These are phyloP conservation scores for Scleroderma bovista DNA, from an alignment of 768 basidiomycete species.

Conservation along the genomic window DNA sequence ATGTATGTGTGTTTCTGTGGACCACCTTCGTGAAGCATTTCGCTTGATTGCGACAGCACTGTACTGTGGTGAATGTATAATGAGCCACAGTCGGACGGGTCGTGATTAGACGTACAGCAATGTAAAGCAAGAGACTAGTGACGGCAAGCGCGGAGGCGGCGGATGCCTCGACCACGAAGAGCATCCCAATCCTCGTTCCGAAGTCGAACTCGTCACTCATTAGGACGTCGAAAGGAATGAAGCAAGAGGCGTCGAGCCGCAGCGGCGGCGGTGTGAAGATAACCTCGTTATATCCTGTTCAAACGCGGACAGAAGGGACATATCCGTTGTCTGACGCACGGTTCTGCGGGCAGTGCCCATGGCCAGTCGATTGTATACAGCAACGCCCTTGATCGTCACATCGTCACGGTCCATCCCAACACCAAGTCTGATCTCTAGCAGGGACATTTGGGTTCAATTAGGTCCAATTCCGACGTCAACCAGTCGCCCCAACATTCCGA, in stretches of 20 bases:
- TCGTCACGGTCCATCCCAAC: too few relatives aligned
- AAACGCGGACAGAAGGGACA: too few relatives aligned
- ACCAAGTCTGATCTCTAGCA: too few relatives aligned
- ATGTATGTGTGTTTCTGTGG: conserved; percentile 28
- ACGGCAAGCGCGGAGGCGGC: conserved; percentile 27
- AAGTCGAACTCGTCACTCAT: conserved; percentile 10
- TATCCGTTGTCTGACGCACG: too few relatives aligned
- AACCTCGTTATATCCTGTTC: neutral
- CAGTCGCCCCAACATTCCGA: too few relatives aligned
- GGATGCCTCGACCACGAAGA: conserved; percentile 27
- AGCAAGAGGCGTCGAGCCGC: neutral
- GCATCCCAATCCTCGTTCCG: conserved; percentile 24
- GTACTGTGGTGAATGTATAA: conserved; percentile 15
- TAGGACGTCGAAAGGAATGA: neutral
- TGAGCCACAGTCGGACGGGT: too few relatives aligned
- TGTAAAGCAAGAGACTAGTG: conserved; percentile 22
- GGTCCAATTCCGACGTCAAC: too few relatives aligned
- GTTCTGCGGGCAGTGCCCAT: too few relatives aligned
- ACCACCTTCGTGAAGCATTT: conserved; percentile 24
- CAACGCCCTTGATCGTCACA: too few relatives aligned
- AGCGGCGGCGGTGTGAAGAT: neutral
- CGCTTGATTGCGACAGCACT: conserved; percentile 20
- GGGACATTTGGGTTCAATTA: too few relatives aligned
- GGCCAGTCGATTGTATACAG: too few relatives aligned
- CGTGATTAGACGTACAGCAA: conserved; percentile 16